Base-by-base conservation (phyloP, 257 asterid species). In the Salvia splendens region DNA sequence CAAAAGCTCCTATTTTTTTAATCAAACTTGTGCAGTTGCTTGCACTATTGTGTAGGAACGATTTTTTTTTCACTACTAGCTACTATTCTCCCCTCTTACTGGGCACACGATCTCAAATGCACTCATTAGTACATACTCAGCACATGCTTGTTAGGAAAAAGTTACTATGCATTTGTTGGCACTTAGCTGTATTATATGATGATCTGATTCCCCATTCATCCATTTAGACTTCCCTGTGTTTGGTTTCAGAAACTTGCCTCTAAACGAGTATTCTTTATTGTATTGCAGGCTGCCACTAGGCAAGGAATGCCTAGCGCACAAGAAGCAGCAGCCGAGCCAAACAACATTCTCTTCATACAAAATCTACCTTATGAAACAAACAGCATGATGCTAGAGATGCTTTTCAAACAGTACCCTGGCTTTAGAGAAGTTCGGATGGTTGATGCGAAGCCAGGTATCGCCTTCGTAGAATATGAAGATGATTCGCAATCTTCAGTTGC, bases 351-450 rank as follows among this genome's bases (percentile, higher is more conserved):
- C 67, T 91, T 91, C 71, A 81, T 94, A 55, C 88, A 90, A 84
- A 88, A 93, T 74, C 87, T 93, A 20, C 99, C 99, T 6, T 75
- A 87, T 1, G 99, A 90, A 80, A 86, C 99, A 3, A 88, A 84
- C 28, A 87, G 95, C 59, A 87, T 85, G 96, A 94, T 91, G 97
- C 82, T 94, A 42, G 99, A 94, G 68, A 75, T 88, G 85, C 96
- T 94, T 17, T 91, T 94, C 89, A 91, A 91, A 55, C 96, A 94
- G 69, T 94, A 87, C 77, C 96, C 92, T 33, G 99, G 99, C 10
- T 94, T 88, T 58, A 86, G 85, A 69, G 99, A 94, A 87, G 99
- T 94, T 71, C 82, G 99, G 65, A 91, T 91, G 96, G 87, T 87
- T 7, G 97, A 85, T 24, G 95, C 99, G 10, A 93, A 93, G 64